Evolutionary conservation across 2,329 filamentous ascomycete species (phyloP).

Genomic region (Nemania sp.): DNA sequence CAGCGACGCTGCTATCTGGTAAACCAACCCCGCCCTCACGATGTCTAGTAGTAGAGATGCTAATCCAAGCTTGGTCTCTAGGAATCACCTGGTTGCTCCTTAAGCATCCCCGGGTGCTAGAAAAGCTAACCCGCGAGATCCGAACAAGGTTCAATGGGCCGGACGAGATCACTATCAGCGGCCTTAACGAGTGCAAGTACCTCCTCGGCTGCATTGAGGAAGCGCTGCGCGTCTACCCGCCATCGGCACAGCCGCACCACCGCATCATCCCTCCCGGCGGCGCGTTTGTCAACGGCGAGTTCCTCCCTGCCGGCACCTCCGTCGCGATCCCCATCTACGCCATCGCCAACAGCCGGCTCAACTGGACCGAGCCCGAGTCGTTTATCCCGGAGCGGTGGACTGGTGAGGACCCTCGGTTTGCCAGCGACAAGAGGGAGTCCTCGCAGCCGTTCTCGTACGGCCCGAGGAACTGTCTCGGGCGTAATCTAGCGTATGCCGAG

Average conservation of each 20-base stretch:
- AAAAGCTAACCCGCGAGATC: constrained; percentile 53
- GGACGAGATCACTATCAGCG: constrained; percentile 52
- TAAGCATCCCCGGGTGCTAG: constrained; percentile 44
- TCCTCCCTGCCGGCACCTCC: constrained; percentile 32
- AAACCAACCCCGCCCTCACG: background rate
- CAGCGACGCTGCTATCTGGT: constrained; percentile 40
- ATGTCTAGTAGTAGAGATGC: background rate
- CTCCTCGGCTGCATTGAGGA: constrained; percentile 55
- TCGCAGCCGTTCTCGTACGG: constrained; percentile 51
- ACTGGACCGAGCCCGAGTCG: constrained; percentile 31
- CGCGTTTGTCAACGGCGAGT: constrained; percentile 33
- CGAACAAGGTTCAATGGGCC: constrained; percentile 48
- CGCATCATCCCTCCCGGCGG: constrained; percentile 33
- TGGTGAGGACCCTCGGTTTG: constrained; percentile 39
- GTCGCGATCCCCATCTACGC: constrained; percentile 37
- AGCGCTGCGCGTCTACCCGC: constrained; percentile 55
- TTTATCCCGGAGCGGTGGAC: constrained; percentile 39
- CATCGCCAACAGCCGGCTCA: constrained; percentile 27
- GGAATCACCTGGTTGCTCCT: constrained; percentile 41
- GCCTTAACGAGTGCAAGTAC: constrained; percentile 50
- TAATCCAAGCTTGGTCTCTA: background rate
- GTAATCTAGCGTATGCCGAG: constrained; percentile 55
- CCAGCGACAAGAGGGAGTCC: constrained; percentile 46
- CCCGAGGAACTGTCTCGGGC: constrained; percentile 51
- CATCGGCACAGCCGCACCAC: constrained; percentile 34